Evolutionary conservation across 2,329 filamentous ascomycete genomes (phyloP).

Genomic region (Ceratocystis ficicola): DNA sequence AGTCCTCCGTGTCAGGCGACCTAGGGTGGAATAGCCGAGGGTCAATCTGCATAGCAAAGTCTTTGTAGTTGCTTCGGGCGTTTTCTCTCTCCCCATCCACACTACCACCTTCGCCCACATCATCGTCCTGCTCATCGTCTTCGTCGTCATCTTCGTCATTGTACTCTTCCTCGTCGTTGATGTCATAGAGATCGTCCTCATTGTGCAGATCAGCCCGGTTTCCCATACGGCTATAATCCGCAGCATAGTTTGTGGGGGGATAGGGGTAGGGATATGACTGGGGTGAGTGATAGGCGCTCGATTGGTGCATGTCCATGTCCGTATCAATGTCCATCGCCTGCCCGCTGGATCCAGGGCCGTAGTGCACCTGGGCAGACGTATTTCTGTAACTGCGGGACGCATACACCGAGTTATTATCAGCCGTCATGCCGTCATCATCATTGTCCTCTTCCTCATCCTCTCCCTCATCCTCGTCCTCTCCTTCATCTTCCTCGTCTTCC

Average conservation of each 20-base stretch:
- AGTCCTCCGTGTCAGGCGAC: conserved; percentile 3
- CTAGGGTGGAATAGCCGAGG: conserved; percentile 16
- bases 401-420: background rate
- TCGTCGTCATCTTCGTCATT: conserved; percentile 27
- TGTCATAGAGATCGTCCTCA: conserved; percentile 22
- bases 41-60: conserved; percentile 22
- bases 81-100: conserved; percentile 23
- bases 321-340: background rate
- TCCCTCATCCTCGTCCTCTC: conserved; percentile 19
- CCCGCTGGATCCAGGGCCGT: background rate
- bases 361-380: background rate
- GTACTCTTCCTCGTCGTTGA: conserved; percentile 25
- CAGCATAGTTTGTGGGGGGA: background rate
- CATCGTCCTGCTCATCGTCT: conserved; percentile 25
- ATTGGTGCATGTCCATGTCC: background rate
- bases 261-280: background rate
- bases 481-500: conserved; percentile 17
- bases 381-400: background rate
- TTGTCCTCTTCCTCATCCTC: conserved; percentile 22
- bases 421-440: conserved; percentile 24
- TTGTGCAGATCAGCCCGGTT: background rate
- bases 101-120: conserved; percentile 24
- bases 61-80: conserved; percentile 25
- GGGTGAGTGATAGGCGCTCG: background rate
- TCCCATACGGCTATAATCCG: background rate